Evolutionary conservation across 331 rosid species (phyloP), one percentile per base, ranked within the genome.

Genomic region (Spiraea crenata): DNA sequence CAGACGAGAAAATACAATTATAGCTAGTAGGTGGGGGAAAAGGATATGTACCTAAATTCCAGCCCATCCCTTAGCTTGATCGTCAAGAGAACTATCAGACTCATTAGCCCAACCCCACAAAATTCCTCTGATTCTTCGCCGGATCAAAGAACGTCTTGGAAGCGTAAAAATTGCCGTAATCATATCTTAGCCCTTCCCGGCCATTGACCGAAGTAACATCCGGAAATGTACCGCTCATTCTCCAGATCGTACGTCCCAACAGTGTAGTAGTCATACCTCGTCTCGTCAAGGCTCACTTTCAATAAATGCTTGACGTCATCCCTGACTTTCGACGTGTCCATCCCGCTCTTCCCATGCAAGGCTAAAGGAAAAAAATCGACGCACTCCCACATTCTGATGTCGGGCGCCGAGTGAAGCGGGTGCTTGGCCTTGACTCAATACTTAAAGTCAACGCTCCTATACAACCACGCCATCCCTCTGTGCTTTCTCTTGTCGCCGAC

Each of bases 71-170:
- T 95, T 95, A 0, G 50, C 6, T 9, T 72, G 37, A 80, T 91
- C 95, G 35, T 81, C 81, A 0, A 51, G 4, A 5, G 6, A 0
- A 0, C 72, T 4, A 40, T 95, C 97, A 20, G 99, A 95, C 65
- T 95, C 97, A 40, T 95, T 95, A 1, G 97, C 95, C 97, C 99
- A 95, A 54, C 96, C 97, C 99, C 96, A 91, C 75, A 95, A 37
- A 14, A 95, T 66, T 66, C 57, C 97, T 89, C 14, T 96, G 57
- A 5, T 82, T 79, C 77, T 14, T 86, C 3, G n/a, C 76, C 0
- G 82, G 73, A 60, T 95, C 97, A 76, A 80, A 95, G 67, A 91
- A 95, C 9, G 99, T 75, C 65, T 95, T 95, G 0, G 99, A 95
- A 58, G 99, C 99, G 73, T 95, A 95, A 39, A 87, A 95, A 57